phyloP scores from a whole-genome alignment of 306 rosid species.

The Vigna mungo region DNA sequence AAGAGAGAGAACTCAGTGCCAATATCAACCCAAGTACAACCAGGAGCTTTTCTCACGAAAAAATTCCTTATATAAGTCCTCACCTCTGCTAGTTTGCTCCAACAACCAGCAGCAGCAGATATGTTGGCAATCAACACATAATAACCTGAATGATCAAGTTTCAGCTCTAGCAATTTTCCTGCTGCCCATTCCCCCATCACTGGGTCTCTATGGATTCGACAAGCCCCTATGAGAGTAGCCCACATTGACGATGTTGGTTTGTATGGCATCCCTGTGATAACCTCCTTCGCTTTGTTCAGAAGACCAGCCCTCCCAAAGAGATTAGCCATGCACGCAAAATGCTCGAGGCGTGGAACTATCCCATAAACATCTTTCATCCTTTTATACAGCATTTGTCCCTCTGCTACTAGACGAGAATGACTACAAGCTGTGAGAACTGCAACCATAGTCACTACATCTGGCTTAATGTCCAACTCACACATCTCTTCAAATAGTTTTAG shows the following conservation, averaged over 20 bases:
- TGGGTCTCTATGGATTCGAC: conserved; percentile 70
- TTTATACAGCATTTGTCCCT: conserved; percentile 64
- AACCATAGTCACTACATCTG: conserved; percentile 84
- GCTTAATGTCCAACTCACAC: conserved; percentile 62
- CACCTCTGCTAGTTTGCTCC: conserved; percentile 71
- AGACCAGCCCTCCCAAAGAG: conserved; percentile 93
- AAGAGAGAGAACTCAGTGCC: conserved; percentile 70
- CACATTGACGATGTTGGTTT: conserved; percentile 92
- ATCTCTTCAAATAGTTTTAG: conserved; percentile 81
- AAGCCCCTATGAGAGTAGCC: conserved; percentile 88
- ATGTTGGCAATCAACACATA: conserved; percentile 89
- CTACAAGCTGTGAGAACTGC: conserved; percentile 86
- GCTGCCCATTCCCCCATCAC: conserved; percentile 91
- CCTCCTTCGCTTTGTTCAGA: conserved; percentile 64
- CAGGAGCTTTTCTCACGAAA: conserved; percentile 82
- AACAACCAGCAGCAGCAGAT: conserved; percentile 90
- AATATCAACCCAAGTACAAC: conserved; percentile 75
- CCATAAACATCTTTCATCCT: conserved; percentile 63
- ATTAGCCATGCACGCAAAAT: conserved; percentile 84
- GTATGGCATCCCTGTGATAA: conserved; percentile 76
- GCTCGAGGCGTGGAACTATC: conserved; percentile 71
- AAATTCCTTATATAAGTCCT: conserved; percentile 84
- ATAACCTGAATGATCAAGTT: conserved; percentile 76
- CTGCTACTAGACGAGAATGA: conserved; percentile 77
- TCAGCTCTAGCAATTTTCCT: conserved; percentile 76